Base-by-base conservation (phyloP, 2,329 filamentous ascomycete genomes). In the Chaetomium sp. region DNA sequence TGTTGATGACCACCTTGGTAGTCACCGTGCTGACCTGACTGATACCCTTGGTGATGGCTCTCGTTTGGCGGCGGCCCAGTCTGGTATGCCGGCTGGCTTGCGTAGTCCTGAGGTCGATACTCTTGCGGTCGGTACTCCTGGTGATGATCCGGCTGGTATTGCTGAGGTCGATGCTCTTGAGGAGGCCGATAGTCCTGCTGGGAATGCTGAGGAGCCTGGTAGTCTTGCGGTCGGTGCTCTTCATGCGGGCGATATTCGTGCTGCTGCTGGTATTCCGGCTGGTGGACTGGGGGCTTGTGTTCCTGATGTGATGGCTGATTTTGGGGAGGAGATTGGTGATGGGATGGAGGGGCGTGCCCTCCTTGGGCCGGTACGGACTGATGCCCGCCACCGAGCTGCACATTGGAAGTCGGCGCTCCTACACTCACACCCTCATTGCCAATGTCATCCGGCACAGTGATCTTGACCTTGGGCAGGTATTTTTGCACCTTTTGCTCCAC, bases 351-450 rank as follows among this genome's bases (percentile, higher is more conserved):
- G 33, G 45, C 12, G 11, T 7, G 14, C 11, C 10, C 6, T 32
- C 12, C 11, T 32, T 35, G 32, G 32, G 12, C 19, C 12, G 10
- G 33, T 33, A 12, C 27, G n/a, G 12, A 48, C 45, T 69, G 66
- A 45, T 65, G 63, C 1, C 66, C 68, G 36, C 70, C 70, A 7
- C 68, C 69, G 5, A 69, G 65, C 48, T 72, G 67, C 11, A 63
- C 49, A 14, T 58, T 65, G 35, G 64, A 56, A 8, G 64, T 62
- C n/a, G 72, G 73, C 2, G 67, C 65, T 6, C 73, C 73, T 9
- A 76, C 71, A 32, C 69, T 72, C 6, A 76, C 74, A 43, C 73
- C 73, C 62, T 76, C 74, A 47, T 76, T 75, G 0, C 74, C 74
- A 41, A 76, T 75, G 40, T 76, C 74, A 57, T 76, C 74, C 0